A percentile compares a stretch with the other conserved stretches of the same genome.
phyloP scores from a whole-genome alignment of 139 green algal genomes.

The Micractinium sp. region DNA sequence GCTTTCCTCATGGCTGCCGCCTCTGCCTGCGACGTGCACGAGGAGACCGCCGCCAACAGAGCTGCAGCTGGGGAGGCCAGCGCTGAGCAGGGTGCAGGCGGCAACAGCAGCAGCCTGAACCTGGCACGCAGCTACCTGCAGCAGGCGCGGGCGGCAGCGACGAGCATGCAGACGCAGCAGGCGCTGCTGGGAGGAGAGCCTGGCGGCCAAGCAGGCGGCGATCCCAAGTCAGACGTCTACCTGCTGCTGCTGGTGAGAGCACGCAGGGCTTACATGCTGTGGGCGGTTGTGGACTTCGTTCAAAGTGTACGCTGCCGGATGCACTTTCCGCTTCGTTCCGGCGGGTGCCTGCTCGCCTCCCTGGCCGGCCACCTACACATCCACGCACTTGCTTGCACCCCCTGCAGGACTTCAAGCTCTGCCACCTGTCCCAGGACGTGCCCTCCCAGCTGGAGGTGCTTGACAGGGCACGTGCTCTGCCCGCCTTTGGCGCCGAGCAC shows the following conservation, averaged over 20 bases:
- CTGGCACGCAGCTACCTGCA: constrained; percentile 11
- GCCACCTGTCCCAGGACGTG: not conserved
- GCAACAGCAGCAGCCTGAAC: not conserved
- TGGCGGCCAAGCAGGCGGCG: not conserved
- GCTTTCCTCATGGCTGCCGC: constrained; percentile 30
- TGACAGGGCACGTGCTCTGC: not conserved
- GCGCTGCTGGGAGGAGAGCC: not conserved
- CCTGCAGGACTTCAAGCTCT: constrained; percentile 29
- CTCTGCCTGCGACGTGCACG: not conserved
- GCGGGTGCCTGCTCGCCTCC: too few species aligned
- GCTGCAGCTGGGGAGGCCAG: not conserved
- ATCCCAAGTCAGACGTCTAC: constrained; percentile 20
- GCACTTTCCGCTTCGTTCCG: too few species aligned
- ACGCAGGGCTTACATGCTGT: not conserved
- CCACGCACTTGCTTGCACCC: not conserved
- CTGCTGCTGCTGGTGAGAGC: constrained; percentile 20
- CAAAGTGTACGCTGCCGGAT: too few species aligned
- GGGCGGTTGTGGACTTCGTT: too few species aligned
- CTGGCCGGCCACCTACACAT: not conserved
- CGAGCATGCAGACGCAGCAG: not conserved
- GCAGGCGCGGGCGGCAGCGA: not conserved
- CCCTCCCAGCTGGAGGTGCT: not conserved
- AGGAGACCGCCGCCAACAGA: not conserved
- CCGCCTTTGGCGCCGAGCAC: constrained; percentile 11
- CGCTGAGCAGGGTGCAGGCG: not conserved